These are phyloP conservation scores for Lentinus polychrous DNA, from an alignment of 1,284 basidiomycete species.

Conservation along the genomic window DNA sequence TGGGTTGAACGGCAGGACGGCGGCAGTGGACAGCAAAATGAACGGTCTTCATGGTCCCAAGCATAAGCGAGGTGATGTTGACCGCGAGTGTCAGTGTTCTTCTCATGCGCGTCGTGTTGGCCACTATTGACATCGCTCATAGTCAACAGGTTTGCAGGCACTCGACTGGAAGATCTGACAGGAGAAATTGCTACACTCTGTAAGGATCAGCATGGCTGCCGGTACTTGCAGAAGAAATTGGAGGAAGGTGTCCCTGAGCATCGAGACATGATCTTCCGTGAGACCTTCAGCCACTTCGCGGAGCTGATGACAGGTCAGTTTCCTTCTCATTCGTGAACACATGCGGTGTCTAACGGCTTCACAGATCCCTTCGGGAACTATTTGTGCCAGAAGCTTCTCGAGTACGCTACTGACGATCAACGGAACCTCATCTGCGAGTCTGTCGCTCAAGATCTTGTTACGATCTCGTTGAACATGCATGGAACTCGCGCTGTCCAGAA, in stretches of 20 bases:
- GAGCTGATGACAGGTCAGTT: conserved; percentile 91
- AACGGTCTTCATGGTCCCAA: conserved; percentile 87
- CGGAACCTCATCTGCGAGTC: conserved; percentile 96
- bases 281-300: conserved; percentile 97
- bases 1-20: conserved; percentile 44
- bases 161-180: conserved; percentile 90
- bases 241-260: conserved; percentile 94
- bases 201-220: conserved; percentile 99
- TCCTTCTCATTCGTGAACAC: not conserved
- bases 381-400: conserved; percentile 96
- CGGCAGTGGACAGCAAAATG: conserved; percentile 63
- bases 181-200: conserved; percentile 92
- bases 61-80: conserved; percentile 89
- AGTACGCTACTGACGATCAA: conserved; percentile 97
- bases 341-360: conserved; percentile 3
- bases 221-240: conserved; percentile 98
- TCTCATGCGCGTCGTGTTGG: not conserved
- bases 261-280: conserved; percentile 98
- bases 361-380: conserved; percentile 99
- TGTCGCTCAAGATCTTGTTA: conserved; percentile 94
- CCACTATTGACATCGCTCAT: conserved; percentile 4
- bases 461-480: conserved; percentile 99
- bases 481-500: conserved; percentile 99
- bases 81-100: conserved; percentile 66
- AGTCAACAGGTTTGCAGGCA: conserved; percentile 95